A percentile compares a stretch with the other conserved stretches of the same genome.
phyloP scores from a whole-genome alignment of 2,329 filamentous ascomycete genomes.

The Pseudocercospora cruenta region DNA sequence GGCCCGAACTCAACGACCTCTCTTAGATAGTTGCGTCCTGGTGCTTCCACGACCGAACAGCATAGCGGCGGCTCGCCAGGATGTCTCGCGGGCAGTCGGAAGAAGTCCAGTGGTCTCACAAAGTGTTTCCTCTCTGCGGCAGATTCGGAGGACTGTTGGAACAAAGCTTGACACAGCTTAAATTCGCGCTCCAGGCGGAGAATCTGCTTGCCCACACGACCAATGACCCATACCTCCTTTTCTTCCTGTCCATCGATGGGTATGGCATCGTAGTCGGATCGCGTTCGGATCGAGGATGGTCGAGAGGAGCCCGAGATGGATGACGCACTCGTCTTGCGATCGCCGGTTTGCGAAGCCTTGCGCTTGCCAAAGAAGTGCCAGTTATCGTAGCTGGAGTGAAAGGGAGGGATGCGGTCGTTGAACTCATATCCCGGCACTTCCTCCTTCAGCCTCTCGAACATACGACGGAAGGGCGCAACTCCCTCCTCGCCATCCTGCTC shows the following conservation, averaged over 20 bases:
- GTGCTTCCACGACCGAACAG: conserved; percentile 79
- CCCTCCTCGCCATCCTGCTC: conserved; percentile 21
- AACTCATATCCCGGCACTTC: conserved; percentile 42
- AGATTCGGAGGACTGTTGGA: conserved; percentile 37
- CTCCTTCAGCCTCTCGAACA: conserved; percentile 40
- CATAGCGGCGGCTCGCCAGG: conserved; percentile 73
- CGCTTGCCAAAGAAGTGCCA: conserved; percentile 63
- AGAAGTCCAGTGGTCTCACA: conserved; percentile 76
- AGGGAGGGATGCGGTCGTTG: conserved; percentile 45
- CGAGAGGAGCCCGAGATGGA: conserved; percentile 45
- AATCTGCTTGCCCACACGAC: conserved; percentile 79
- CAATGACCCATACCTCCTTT: conserved; percentile 63
- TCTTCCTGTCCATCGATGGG: conserved; percentile 34
- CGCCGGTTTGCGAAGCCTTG: conserved; percentile 38
- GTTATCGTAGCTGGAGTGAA: conserved; percentile 74
- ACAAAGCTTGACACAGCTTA: conserved; percentile 76
- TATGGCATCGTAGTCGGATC: conserved; percentile 33
- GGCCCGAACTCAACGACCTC: conserved; percentile 78
- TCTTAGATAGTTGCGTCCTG: conserved; percentile 72
- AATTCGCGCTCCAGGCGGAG: conserved; percentile 85
- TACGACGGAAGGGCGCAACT: conserved; percentile 33
- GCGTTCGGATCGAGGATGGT: conserved; percentile 31
- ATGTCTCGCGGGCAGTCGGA: conserved; percentile 69
- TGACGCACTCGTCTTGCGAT: conserved; percentile 27
- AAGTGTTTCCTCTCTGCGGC: conserved; percentile 70